Evolutionary conservation across 2,329 filamentous ascomycete species (phyloP), one percentile per base, ranked within the genome.

Genomic region (Cytospora piceae): DNA sequence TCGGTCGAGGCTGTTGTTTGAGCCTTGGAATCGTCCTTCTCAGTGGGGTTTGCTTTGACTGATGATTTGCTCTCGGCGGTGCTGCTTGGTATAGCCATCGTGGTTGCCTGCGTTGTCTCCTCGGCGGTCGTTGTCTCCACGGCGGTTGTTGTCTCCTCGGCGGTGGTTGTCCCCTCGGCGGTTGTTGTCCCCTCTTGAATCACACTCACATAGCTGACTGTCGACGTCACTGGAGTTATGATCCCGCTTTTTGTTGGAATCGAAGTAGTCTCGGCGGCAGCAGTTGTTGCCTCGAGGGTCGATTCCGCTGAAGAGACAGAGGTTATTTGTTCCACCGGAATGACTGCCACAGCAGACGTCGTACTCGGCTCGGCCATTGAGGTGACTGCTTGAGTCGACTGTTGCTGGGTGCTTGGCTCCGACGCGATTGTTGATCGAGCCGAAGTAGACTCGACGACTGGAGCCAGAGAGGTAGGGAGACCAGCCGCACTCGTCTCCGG

Each of bases 271-370:
- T 56, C 49, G 42, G 49, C n/a, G 4, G 29, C 15, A 22, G 56
- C 29, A 15, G 39, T 20, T 49, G n/a, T 49, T 24, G n/a, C 27
- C 57, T 60, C 56, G 42, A 56, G 56, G 12, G 27, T 42, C 17
- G 61, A 29, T 59, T 52, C 52, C 32, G 9, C 39, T 12, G 63
- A 39, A 12, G 58, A 49, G 27, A n/a, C 8, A 32, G 29, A 39
- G 17, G 62, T 64, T 34, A 29, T 8, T 31, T 64, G 56, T 9
- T 27, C 56, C 62, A 53, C 62, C 37, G 52, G 17, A 22, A 39
- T 17, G 42, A 59, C 22, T 11, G 46, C 60, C 27, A 54, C 37
- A 6, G 29, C 53, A 20, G 60, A 20, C 12, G 29, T 34, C 5
- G 39, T 31, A 27, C 39, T 62, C 11, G 60, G 11, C 37, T 49